Percentiles rank a stretch among this genome's conserved stretches.
phyloP scores from a whole-genome alignment of 768 basidiomycete genomes.

The Tulasnella sp. region DNA sequence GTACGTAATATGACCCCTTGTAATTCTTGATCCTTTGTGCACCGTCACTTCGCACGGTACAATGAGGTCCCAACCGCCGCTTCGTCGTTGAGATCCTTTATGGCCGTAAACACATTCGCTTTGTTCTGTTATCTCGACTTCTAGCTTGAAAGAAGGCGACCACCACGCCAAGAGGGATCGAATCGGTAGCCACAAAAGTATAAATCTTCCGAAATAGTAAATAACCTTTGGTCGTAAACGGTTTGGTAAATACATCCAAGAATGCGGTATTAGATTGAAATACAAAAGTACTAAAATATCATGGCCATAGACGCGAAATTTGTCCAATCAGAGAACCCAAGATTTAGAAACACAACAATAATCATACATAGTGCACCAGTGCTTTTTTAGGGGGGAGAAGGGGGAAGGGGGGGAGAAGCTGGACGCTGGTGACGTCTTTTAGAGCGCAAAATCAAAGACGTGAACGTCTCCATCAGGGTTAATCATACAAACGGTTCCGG shows the following conservation, averaged over 20 bases:
- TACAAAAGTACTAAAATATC: not conserved
- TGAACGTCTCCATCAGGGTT: not conserved
- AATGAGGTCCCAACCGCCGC: too few species aligned
- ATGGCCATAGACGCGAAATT: not conserved
- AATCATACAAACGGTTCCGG: constrained; percentile 11
- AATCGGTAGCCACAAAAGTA: too few species aligned
- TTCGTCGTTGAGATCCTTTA: too few species aligned
- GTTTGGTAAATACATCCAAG: too few species aligned
- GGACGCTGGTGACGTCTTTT: not conserved
- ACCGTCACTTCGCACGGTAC: not conserved
- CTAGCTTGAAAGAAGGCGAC: too few species aligned
- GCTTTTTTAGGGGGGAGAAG: not conserved
- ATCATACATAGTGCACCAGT: not conserved
- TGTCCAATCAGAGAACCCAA: not conserved
- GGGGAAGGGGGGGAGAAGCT: not conserved
- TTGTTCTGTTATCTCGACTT: too few species aligned
- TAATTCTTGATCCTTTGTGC: not conserved
- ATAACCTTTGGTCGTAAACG: too few species aligned
- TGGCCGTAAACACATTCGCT: too few species aligned
- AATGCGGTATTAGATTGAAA: not conserved
- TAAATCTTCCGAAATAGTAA: too few species aligned
- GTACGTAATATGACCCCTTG: not conserved
- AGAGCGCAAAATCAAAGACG: not conserved
- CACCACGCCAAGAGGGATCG: too few species aligned
- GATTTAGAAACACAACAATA: not conserved